phyloP scores from a whole-genome alignment of 805 yeast species.

The Kodamaea kakaduensis region DNA sequence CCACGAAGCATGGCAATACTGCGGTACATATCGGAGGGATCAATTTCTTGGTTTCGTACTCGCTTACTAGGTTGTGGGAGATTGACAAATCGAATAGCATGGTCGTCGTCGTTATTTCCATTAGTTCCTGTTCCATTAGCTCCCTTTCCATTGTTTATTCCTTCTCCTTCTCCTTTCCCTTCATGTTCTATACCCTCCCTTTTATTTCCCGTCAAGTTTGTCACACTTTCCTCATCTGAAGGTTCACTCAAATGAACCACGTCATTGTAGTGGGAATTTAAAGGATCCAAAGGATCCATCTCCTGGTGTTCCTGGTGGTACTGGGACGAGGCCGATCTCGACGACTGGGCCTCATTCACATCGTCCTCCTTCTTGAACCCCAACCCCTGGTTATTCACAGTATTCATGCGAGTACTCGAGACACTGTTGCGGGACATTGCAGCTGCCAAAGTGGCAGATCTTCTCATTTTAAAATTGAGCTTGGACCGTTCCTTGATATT shows the following conservation, averaged over 20 bases:
- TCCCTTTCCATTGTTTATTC: slow-evolving; percentile 55
- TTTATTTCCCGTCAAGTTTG: neutral
- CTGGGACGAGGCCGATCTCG: slow-evolving; percentile 12
- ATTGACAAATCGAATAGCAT: too few relatives aligned
- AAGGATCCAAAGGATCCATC: too few relatives aligned
- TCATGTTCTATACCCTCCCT: too few relatives aligned
- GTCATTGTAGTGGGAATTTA: slow-evolving; percentile 9
- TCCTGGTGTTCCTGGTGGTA: too few relatives aligned
- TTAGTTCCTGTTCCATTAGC: slow-evolving; percentile 24
- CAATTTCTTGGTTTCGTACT: too few relatives aligned
- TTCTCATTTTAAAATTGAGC: slow-evolving; percentile 72
- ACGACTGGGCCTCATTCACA: slow-evolving; percentile 12
- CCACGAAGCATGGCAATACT: slow-evolving; percentile 75
- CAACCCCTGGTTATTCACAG: slow-evolving; percentile 27
- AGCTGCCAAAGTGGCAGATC: slow-evolving; percentile 69
- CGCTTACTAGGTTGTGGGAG: too few relatives aligned
- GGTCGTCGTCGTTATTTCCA: slow-evolving; percentile 2
- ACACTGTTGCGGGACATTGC: slow-evolving; percentile 37
- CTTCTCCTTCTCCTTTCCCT: too few relatives aligned
- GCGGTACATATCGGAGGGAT: slow-evolving; percentile 68
- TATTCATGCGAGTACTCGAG: slow-evolving; percentile 25
- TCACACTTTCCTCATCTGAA: slow-evolving; percentile 29
- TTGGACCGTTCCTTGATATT: slow-evolving; percentile 77
- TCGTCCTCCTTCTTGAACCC: slow-evolving; percentile 18
- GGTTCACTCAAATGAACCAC: slow-evolving; percentile 41